Evolutionary conservation across 2,329 filamentous ascomycete genomes (phyloP), one percentile per base, ranked within the genome.

Genomic region (Trichoderma polysporum): DNA sequence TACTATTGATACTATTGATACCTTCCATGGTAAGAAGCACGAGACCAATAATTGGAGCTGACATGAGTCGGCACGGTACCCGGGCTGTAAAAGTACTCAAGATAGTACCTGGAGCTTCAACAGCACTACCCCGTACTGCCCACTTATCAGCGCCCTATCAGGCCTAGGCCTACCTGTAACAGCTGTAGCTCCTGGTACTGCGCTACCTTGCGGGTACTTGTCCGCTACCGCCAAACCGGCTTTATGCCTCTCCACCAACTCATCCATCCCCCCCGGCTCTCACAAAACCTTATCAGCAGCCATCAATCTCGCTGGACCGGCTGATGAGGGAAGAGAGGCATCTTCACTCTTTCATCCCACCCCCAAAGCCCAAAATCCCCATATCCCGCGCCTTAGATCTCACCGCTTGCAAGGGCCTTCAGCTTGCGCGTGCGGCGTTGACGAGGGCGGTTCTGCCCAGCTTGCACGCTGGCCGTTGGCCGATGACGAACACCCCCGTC

Each of bases 401-500:
- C 64, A 60, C 57, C 64, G 64, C 64, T 56, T 41, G 50, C 57
- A 22, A 47, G 50, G 56, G 61, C 50, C 7, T 22, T 29, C 39
- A 56, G 50, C 35, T 7, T 29, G 22, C 33, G 45, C 7, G 50
- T 19, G 17, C 29, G 50, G 50, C 50, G 29, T 35, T 17, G 27
- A 52, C 49, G 27, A 47, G 33, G 54, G 45, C 47, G 45, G 31
- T 19, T 19, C 27, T 53, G 35, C 27, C 25, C 37, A 19, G 27
- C 39, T 57, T 35, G 37, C 50, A 41, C 52, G 56, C 50, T 27
- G 53, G 39, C 17, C 63, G 33, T 41, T 63, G 59, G 59, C 65
- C 58, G 57, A 67, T 67, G 65, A 67, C 65, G 58, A 67, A 62
- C 33, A 29, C 65, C 64, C 56, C 41, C 41, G 41, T 31, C 49